Conservation (phyloP, 805 yeast species). For the Kregervanrija fluxuum region DNA sequence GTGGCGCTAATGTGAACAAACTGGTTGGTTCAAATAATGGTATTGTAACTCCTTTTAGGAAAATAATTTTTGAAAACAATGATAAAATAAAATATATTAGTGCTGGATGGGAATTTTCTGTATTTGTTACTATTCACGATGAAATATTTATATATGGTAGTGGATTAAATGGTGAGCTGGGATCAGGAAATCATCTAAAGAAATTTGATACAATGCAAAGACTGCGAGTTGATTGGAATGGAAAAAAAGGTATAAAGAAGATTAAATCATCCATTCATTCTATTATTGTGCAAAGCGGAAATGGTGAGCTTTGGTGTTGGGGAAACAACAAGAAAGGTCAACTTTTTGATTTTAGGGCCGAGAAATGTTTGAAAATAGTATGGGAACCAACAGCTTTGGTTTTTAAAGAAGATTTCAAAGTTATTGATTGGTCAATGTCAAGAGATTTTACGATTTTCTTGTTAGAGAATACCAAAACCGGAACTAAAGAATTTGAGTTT, state of each 20-base stretch:
- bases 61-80: neutral
- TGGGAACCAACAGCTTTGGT: slow-evolving; percentile 18
- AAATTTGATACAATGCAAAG: neutral
- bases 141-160: slow-evolving; percentile 48
- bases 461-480: slow-evolving; percentile 13
- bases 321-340: slow-evolving; percentile 64
- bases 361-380: slow-evolving; percentile 13
- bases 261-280: slow-evolving; percentile 39
- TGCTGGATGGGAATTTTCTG: slow-evolving; percentile 78
- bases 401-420: slow-evolving; percentile 1
- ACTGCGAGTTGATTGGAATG: neutral
- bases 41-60: slow-evolving; percentile 8
- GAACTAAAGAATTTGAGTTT: slow-evolving; percentile 6
- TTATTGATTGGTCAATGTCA: slow-evolving; percentile 34
- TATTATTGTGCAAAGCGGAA: slow-evolving; percentile 29
- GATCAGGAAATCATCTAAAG: slow-evolving; percentile 31
- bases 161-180: slow-evolving; percentile 74
- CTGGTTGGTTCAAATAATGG: neutral
- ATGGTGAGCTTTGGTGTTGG: slow-evolving; percentile 54
- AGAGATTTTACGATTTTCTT: slow-evolving; percentile 47
- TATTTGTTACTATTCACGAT: slow-evolving; percentile 37
- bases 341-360: slow-evolving; percentile 22
- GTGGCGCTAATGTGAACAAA: slow-evolving; percentile 36
- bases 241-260: slow-evolving; percentile 4
- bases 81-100: slow-evolving; percentile 39